Evolutionary conservation across 169 alveolate species (phyloP), one percentile per base, ranked within the genome.

Genomic region (Cryptosporidium felis): DNA sequence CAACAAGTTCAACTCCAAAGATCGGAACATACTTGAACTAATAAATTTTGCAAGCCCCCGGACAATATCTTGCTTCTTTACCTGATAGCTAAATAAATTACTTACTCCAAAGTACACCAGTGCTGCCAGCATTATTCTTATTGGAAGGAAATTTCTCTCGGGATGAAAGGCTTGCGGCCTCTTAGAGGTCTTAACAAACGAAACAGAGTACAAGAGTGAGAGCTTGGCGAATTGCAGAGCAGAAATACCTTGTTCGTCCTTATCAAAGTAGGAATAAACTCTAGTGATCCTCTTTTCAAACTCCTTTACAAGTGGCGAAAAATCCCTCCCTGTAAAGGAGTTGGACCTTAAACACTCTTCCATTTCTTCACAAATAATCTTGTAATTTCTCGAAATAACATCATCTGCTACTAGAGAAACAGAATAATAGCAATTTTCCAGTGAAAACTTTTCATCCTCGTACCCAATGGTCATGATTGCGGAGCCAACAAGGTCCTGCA

Each of bases 401-500:
- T 56, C 44, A 26, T 56, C 63, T 8, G 44, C 63, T 28, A 56
- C 63, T 28, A 56, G 26, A 21, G 63, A 56, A 5, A 56, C 63
- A 10, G 63, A 56, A 28, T 56, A 0, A 18, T 56, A 30, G 21
- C 63, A 56, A 42, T 56, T 56, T 3, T 56, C 42, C 26, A 56
- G 26, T 6, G 63, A 56, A 56, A 56, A 56, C 23, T 56, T 56
- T 30, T 56, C 63, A 56, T 56, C 44, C 18, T 28, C 32, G 6
- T 56, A 56, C 32, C 63, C 63, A 38, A 56, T 8, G 26, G 63
- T 12, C 44, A 56, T 56, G 16, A 56, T 56, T 6, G 63, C 26
- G 26, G 63, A 38, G n/a, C 44, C 44, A 16, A 56, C 18, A 2
- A 56, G 26, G 32, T 56, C 63, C 32, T 56, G 63, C 32, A 56